Percentiles rank a stretch among this genome's conserved stretches.
phyloP scores from a whole-genome alignment of 345 rosid species.

The Ricinus communis region DNA sequence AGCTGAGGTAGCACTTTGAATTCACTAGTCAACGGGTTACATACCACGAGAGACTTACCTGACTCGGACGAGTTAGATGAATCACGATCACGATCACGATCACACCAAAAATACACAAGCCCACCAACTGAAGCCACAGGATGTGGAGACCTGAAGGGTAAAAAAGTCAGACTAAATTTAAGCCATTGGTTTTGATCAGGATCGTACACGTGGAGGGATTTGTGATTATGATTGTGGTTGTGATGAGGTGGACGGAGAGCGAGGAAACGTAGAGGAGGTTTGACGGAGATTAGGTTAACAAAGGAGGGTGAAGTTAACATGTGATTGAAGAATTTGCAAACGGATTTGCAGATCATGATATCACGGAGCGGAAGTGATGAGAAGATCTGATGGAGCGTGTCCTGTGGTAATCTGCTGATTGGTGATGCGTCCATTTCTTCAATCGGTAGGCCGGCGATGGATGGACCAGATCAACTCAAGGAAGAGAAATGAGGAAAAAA shows the following conservation, averaged over 20 bases:
- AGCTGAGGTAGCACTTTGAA: conserved; percentile 70
- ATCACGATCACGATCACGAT: conserved; percentile 22
- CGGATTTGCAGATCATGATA: conserved; percentile 67
- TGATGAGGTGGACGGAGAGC: conserved; percentile 70
- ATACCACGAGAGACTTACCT: conserved; percentile 63
- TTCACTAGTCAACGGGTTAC: conserved; percentile 75
- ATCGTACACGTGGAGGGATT: conserved; percentile 60
- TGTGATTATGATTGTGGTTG: conserved; percentile 35
- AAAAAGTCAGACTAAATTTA: conserved; percentile 60
- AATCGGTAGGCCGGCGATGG: conserved; percentile 1
- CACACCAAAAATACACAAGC: conserved; percentile 66
- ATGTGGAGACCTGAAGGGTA: conserved; percentile 68
- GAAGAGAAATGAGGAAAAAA: too few species aligned
- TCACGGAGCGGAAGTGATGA: conserved; percentile 74
- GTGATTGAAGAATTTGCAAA: conserved; percentile 61
- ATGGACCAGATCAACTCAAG: not conserved
- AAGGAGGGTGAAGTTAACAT: conserved; percentile 44
- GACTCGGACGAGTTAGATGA: conserved; percentile 47
- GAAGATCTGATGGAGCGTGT: conserved; percentile 77
- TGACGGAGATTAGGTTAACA: conserved; percentile 48
- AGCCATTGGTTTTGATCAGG: conserved; percentile 62
- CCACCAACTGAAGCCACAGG: conserved; percentile 76
- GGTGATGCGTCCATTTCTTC: conserved; percentile 26
- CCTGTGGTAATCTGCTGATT: conserved; percentile 66
- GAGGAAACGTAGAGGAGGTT: conserved; percentile 58